A percentile compares a stretch with the other conserved stretches of the same genome.
Conservation (phyloP, 768 basidiomycete species). For the Chlorophyllum brunneum region DNA sequence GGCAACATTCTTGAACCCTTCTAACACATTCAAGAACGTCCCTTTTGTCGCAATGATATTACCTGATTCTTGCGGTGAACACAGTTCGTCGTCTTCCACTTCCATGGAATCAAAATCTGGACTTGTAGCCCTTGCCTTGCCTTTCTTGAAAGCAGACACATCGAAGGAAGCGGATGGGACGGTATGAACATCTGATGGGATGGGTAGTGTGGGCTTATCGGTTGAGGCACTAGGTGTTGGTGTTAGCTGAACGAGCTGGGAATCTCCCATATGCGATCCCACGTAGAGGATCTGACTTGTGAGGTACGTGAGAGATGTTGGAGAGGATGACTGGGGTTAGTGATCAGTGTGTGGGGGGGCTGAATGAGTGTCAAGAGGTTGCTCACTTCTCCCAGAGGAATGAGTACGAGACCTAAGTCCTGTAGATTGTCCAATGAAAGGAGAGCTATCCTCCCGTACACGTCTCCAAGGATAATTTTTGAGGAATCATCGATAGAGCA, state of each 20-base stretch:
- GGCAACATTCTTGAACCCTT: slow-evolving; percentile 71
- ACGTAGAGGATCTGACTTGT: slow-evolving; percentile 67
- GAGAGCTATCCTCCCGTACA: slow-evolving; percentile 65
- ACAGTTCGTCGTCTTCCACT: slow-evolving; percentile 24
- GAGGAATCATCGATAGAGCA: slow-evolving; percentile 44
- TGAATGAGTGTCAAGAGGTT: slow-evolving; percentile 5
- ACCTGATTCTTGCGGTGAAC: slow-evolving; percentile 29
- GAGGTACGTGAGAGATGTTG: slow-evolving; percentile 70
- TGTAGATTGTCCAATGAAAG: slow-evolving; percentile 49
- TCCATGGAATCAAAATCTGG: slow-evolving; percentile 26
- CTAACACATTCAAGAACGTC: slow-evolving; percentile 55
- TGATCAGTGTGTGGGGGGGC: too few species aligned
- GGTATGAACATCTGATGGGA: slow-evolving; percentile 45
- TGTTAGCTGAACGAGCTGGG: slow-evolving; percentile 67
- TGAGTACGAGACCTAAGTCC: slow-evolving; percentile 42
- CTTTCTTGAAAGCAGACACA: slow-evolving; percentile 21
- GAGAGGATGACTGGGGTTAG: slow-evolving; percentile 72
- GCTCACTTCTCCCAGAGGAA: slow-evolving; percentile 71
- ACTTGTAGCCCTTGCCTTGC: slow-evolving; percentile 37
- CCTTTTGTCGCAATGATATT: slow-evolving; percentile 49
- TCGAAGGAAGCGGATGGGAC: slow-evolving; percentile 30
- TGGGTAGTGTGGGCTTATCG: slow-evolving; percentile 43
- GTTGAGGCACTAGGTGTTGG: slow-evolving; percentile 37
- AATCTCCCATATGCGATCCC: slow-evolving; percentile 80
- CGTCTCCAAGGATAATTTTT: slow-evolving; percentile 63